These are phyloP conservation scores for Tricharina praecox DNA, from an alignment of 495 filamentous ascomycete genomes.

Conservation along the genomic window DNA sequence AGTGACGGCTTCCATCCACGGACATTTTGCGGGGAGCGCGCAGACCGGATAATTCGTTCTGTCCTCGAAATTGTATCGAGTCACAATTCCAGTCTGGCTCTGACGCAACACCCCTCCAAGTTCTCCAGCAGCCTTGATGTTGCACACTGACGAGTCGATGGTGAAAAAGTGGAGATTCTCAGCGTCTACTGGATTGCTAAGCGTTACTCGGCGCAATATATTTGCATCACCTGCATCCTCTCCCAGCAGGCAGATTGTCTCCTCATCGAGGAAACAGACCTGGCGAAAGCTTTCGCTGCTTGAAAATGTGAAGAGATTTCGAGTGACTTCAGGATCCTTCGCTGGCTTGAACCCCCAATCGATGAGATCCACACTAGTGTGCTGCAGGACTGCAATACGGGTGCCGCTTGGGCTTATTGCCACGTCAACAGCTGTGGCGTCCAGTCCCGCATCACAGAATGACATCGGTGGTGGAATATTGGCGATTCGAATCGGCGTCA, in stretches of 20 bases:
- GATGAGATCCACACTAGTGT: slow-evolving; percentile 44
- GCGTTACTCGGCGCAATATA: neutral
- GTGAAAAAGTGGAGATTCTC: neutral
- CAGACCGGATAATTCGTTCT: slow-evolving; percentile 23
- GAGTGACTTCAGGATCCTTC: neutral
- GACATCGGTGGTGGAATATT: slow-evolving; percentile 91
- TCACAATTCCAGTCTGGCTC: slow-evolving; percentile 26
- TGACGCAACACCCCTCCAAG: slow-evolving; percentile 20
- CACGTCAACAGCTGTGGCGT: slow-evolving; percentile 51
- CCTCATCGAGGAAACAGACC: slow-evolving; percentile 22
- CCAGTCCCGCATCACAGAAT: slow-evolving; percentile 50
- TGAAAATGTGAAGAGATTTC: neutral
- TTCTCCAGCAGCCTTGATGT: neutral
- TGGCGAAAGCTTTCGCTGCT: slow-evolving; percentile 6
- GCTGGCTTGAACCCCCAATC: slow-evolving; percentile 36
- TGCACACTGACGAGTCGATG: neutral
- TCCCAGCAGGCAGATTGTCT: slow-evolving; percentile 10
- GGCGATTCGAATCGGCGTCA: slow-evolving; percentile 67
- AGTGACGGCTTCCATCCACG: slow-evolving; percentile 35
- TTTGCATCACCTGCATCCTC: neutral
- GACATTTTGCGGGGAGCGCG: slow-evolving; percentile 33
- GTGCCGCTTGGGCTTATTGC: slow-evolving; percentile 49
- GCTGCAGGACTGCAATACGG: slow-evolving; percentile 57
- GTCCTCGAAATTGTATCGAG: slow-evolving; percentile 18
- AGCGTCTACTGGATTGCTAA: neutral